Evolutionary conservation across 371 early-diverging fungal species (phyloP).

Genomic region (Chytridium lagenaria): DNA sequence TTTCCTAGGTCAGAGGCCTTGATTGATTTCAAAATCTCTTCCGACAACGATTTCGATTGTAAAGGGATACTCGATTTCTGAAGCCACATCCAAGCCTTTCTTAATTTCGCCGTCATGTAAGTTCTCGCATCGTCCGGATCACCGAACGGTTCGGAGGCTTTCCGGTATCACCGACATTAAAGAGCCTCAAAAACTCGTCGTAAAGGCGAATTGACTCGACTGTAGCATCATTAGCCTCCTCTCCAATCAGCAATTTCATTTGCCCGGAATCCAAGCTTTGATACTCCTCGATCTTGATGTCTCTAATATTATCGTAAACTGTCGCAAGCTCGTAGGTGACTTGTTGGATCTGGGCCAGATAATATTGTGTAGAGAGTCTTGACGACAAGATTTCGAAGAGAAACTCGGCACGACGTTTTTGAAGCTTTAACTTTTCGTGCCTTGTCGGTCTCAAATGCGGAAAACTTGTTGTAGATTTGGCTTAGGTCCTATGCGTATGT

Average conservation of each 20-base stretch:
- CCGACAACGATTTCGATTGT: neutral
- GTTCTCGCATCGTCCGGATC: slow-evolving; percentile 14
- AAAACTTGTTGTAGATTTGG: slow-evolving; percentile 6
- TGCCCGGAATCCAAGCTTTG: no score
- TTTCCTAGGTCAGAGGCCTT: neutral
- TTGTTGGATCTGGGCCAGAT: neutral
- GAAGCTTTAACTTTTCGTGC: neutral
- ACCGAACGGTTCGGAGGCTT: neutral
- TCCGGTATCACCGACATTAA: neutral
- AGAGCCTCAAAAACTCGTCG: slow-evolving; percentile 12
- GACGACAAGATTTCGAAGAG: neutral
- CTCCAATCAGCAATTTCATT: neutral
- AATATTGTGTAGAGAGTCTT: neutral
- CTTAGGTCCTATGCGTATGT: neutral
- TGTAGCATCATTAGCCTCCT: neutral
- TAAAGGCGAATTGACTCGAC: neutral
- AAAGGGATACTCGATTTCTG: neutral
- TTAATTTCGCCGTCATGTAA: slow-evolving; percentile 5
- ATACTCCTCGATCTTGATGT: neutral
- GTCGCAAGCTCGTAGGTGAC: slow-evolving; percentile 18
- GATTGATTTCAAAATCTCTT: neutral
- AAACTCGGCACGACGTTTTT: neutral
- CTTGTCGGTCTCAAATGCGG: neutral
- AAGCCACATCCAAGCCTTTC: slow-evolving; percentile 3
- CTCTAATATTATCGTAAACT: neutral